Base-by-base conservation (phyloP, 768 basidiomycete species). In the Hydnomerulius pinastri region DNA sequence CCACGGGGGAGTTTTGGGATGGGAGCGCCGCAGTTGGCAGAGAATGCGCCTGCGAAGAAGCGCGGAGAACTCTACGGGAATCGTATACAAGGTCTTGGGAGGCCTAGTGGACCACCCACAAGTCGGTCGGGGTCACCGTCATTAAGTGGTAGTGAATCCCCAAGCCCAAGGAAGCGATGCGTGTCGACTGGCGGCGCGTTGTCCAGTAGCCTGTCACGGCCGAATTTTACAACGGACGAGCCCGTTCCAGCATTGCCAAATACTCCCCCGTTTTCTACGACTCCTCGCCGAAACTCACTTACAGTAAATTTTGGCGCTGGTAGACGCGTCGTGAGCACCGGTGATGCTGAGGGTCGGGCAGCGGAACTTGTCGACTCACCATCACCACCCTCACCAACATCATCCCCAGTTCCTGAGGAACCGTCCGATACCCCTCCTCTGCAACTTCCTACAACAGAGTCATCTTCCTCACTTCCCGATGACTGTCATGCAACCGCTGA, bases 1-100 rank as follows among this genome's bases (percentile, higher is more conserved):
- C 90, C 89, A n/a, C 74, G 86, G 42, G 85, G 85, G 4, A 83
- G 85, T 54, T 87, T 89, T 68, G 87, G 80, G 18, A 69, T 87
- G 55, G 85, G 85, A 13, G 79, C 78, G 10, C 85, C 86, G 3
- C 81, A 80, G n/a, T 63, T 67, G 21, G 65, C 75, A 28, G 77
- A 76, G 21, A 73, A 76, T 45, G 74, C 70, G 11, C 72, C 75
- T 38, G 62, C 73, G 35, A 78, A 73, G 62, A 79, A 77, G 57
- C 77, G 79, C 44, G 80, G 81, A 37, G 87, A 90, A 68, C 69
- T 89, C 28, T 88, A 89, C 61, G 89, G 86, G 18, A 90, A 90
- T 66, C 76, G 87, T 32, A 79, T 90, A 27, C 81, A 59, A 44
- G 49, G 62, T 29, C 55, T 68, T 9, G 68, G 62, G 7, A 59